These are phyloP conservation scores for Hydnum rufescens DNA, from an alignment of 768 basidiomycete genomes.

Conservation along the genomic window DNA sequence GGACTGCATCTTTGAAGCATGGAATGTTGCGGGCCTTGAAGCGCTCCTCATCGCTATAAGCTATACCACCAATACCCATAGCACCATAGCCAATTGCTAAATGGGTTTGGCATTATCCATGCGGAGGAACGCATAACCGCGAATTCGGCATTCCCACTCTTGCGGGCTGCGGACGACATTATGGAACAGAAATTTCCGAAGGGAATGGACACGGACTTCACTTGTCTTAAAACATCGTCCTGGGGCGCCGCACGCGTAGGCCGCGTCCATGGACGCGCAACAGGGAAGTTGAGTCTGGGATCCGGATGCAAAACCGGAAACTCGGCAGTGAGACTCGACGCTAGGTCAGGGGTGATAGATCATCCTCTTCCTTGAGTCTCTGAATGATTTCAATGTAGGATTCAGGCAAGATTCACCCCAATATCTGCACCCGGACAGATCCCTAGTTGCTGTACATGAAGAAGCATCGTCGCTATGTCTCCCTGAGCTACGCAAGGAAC, in stretches of 20 bases:
- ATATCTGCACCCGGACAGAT: no score
- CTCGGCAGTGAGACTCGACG: no score
- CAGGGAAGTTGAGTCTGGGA: no score
- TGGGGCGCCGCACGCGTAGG: not conserved
- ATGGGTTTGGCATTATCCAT: not conserved
- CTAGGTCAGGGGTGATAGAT: no score
- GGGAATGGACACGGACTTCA: not conserved
- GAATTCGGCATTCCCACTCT: not conserved
- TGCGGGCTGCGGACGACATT: not conserved
- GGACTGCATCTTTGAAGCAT: constrained; percentile 11
- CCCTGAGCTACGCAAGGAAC: no score
- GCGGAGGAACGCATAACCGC: not conserved
- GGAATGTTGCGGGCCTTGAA: no score
- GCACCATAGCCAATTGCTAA: constrained; percentile 37
- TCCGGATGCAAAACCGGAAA: no score
- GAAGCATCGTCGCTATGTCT: no score
- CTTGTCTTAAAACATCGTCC: not conserved
- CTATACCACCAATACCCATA: constrained; percentile 27
- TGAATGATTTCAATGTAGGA: no score
- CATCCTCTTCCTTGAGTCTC: no score
- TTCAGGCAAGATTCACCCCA: no score
- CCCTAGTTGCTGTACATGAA: no score
- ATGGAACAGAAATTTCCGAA: not conserved
- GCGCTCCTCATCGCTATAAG: constrained; percentile 38
- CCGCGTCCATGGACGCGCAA: not conserved